Percentiles rank a stretch among this genome's conserved stretches.
Conservation (phyloP, 345 rosid species). For the Eucalyptus cloeziana region DNA sequence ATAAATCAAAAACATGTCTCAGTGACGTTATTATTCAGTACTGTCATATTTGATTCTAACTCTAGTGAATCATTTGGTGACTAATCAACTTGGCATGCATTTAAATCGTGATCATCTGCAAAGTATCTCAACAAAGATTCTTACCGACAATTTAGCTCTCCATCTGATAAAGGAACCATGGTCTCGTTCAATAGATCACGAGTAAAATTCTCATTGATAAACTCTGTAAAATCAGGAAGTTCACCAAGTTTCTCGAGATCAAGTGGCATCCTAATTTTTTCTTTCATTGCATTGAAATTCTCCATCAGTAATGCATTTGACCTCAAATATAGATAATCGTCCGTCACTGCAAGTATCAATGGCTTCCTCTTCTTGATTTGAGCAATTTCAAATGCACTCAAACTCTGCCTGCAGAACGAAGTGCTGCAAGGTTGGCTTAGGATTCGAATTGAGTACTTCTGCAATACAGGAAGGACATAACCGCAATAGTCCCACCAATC, state of each 20-base stretch:
- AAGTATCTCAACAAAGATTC: not conserved
- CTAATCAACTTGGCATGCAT: no score
- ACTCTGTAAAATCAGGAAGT: not conserved
- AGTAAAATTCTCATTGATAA: not conserved
- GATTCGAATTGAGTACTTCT: not conserved
- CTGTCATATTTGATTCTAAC: no score
- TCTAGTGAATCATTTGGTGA: no score
- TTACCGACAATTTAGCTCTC: rapidly evolving
- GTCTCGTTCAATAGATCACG: not conserved
- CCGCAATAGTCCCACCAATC: constrained; percentile 5
- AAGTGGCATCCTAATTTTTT: not conserved
- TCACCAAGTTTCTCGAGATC: not conserved
- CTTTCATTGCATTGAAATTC: not conserved
- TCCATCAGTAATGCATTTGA: not conserved
- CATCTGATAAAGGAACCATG: not conserved
- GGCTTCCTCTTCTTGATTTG: not conserved
- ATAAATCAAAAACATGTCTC: no score
- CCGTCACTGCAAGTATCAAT: not conserved
- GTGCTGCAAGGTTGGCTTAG: not conserved
- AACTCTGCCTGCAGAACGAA: not conserved
- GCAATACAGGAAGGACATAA: not conserved
- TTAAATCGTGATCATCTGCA: not conserved
- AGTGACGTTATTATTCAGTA: no score
- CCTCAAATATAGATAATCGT: not conserved
- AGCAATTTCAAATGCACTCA: not conserved